These are phyloP conservation scores for Globisporangium cylindrosporum DNA, from an alignment of 352 stramenopile genomes.

Conservation along the genomic window DNA sequence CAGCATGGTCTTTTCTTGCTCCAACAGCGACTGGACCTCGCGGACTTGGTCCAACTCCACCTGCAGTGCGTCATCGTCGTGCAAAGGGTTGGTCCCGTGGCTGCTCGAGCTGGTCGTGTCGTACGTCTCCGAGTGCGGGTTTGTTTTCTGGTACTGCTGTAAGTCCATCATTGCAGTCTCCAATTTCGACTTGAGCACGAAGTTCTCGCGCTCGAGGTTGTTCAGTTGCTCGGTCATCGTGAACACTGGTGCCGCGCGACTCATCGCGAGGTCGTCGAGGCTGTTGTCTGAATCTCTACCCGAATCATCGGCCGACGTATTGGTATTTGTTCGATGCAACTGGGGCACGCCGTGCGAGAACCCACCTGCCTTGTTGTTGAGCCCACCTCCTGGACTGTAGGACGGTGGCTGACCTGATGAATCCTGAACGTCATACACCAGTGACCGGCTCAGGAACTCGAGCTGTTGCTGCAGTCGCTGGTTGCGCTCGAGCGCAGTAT, in stretches of 20 bases:
- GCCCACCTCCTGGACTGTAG: background rate
- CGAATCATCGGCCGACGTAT: slow-evolving; percentile 41
- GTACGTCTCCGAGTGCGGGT: slow-evolving; percentile 30
- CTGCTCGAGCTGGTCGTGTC: slow-evolving; percentile 53
- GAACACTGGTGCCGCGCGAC: slow-evolving; percentile 37
- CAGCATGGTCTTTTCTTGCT: slow-evolving; percentile 28
- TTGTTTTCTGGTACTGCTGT: slow-evolving; percentile 33
- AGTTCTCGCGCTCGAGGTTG: slow-evolving; percentile 71
- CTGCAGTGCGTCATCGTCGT: slow-evolving; percentile 5
- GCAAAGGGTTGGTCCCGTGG: slow-evolving; percentile 1
- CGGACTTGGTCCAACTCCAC: slow-evolving; percentile 46
- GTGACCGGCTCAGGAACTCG: slow-evolving; percentile 52
- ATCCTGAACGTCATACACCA: slow-evolving; percentile 36
- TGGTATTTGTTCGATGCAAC: slow-evolving; percentile 36
- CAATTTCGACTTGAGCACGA: slow-evolving; percentile 59
- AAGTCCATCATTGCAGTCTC: slow-evolving; percentile 34
- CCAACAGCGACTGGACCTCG: slow-evolving; percentile 17
- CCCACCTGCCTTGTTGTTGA: background rate
- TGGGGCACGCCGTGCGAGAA: slow-evolving; percentile 15
- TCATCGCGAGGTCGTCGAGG: slow-evolving; percentile 17
- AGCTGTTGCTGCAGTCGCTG: slow-evolving; percentile 60
- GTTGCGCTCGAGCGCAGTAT: slow-evolving; percentile 59
- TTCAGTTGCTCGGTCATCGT: slow-evolving; percentile 77
- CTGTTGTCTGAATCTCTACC: slow-evolving; percentile 22
- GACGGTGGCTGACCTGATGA: background rate